phyloP scores from a whole-genome alignment of 2,329 filamentous ascomycete genomes.

The Cadophora gregata region DNA sequence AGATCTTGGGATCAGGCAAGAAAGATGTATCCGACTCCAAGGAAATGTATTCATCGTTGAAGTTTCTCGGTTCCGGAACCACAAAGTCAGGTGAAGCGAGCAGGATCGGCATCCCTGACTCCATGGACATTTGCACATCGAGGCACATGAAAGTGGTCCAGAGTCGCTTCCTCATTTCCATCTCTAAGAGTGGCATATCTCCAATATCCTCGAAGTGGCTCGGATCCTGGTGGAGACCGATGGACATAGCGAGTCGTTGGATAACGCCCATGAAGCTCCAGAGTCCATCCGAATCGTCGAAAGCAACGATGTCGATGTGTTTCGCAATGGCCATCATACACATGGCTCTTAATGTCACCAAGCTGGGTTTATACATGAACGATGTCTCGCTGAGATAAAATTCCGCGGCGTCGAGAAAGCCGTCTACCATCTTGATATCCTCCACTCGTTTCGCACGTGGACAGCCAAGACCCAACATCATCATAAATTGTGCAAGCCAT shows the following conservation, averaged over 20 bases:
- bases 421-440: background rate
- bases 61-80: background rate
- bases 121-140: background rate
- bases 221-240: background rate
- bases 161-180: background rate
- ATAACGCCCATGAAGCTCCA: background rate
- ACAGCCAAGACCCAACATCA: background rate
- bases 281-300: background rate
- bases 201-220: background rate
- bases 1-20: background rate
- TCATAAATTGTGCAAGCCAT: background rate
- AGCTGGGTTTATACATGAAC: background rate
- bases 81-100: background rate
- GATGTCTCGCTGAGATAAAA: background rate
- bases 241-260: background rate
- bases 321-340: background rate
- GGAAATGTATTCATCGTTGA: background rate
- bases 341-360: background rate
- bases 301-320: background rate
- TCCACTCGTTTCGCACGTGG: background rate
- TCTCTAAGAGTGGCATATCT: background rate
- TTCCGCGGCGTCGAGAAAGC: background rate
- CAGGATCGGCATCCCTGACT: background rate
- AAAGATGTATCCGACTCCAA: background rate
- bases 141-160: background rate